Base-by-base conservation (phyloP, 768 basidiomycete genomes). In the Naganishia friedmannii region DNA sequence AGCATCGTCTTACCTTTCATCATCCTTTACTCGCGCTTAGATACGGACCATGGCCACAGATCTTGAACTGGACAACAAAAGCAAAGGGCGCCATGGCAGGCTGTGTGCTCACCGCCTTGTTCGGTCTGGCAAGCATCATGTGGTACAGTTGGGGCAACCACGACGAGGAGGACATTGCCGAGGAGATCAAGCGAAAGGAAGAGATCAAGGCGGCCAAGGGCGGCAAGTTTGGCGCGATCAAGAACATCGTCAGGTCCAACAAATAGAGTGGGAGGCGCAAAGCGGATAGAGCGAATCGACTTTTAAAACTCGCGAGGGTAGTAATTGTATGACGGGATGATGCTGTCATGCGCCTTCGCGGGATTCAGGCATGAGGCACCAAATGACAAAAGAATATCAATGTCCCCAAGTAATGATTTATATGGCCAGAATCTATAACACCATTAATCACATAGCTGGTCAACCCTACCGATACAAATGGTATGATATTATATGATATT, bases 81-180 rank as follows among this genome's bases (percentile, higher is more conserved):
- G 83, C 80, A 31, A 72, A 69, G 68, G 76, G 74, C n/a, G 75
- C 76, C 23, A 70, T 81, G 58, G 79, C 77, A 23, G 89, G 89
- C 23, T 92, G 90, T 73, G 88, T 97, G 45, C 82, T 97, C 66
- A 86, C 91, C 0, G 93, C 92, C 1, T 83, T 90, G 17, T 72
- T 95, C 46, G 95, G 95, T 0, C 90, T 96, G 88, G 72, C 83
- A 9, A 85, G 87, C 0, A 90, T 95, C 34, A 83, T 87, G 46
- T 98, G 93, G 92, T 98, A 98, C 81, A 83, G 89, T 45, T 83
- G 88, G 55, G 91, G 91, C n/a, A 87, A 86, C 5, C 82, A 91
- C 70, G 85, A 89, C 54, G 92, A 92, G 51, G 88, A 88, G 73
- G 93, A 95, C 82, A 85, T 91, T 42, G 91, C 92, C 78, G 83